Conservation (phyloP, 164 flowering plant species). For the Malania oleifera region DNA sequence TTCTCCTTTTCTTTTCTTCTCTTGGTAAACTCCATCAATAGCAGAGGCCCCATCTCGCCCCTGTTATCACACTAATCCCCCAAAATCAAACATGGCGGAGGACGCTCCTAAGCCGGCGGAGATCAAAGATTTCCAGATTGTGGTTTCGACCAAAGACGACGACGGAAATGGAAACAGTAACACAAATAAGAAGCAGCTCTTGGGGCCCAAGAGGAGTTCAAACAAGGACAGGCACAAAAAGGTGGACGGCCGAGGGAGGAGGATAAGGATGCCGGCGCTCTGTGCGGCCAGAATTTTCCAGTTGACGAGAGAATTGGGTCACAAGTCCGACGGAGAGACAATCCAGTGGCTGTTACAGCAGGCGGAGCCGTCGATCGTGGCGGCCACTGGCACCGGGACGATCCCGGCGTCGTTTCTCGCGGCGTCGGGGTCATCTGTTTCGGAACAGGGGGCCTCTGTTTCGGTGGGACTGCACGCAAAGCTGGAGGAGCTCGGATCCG, state of each 20-base stretch:
- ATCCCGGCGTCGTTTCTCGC: constrained; percentile 33
- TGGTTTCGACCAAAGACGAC: constrained; percentile 18
- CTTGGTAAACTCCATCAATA: too few relatives aligned
- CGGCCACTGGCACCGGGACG: constrained; percentile 42
- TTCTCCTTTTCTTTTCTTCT: too few relatives aligned
- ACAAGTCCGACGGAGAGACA: constrained; percentile 42
- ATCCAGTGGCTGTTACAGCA: constrained; percentile 44
- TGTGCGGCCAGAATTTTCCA: constrained; percentile 45
- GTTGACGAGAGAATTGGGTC: constrained; percentile 39
- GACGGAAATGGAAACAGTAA: too few relatives aligned
- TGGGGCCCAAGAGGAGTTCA: constrained; percentile 32
- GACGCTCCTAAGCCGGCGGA: constrained; percentile 17
- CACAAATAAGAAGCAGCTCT: constrained; percentile 11
- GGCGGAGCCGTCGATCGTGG: constrained; percentile 39
- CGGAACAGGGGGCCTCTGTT: constrained; percentile 32
- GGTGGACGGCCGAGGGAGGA: constrained; percentile 42
- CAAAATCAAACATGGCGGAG: constrained; percentile 16
- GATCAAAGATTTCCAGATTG: constrained; percentile 18
- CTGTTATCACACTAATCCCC: not conserved
- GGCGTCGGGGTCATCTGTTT: constrained; percentile 26
- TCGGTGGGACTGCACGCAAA: constrained; percentile 10
- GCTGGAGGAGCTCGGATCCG: constrained; percentile 12
- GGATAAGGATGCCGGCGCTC: constrained; percentile 42
- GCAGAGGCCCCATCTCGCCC: too few relatives aligned
- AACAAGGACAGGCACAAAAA: constrained; percentile 42